phyloP scores from a whole-genome alignment of 164 flowering plant genomes.

The Houttuynia cordata region DNA sequence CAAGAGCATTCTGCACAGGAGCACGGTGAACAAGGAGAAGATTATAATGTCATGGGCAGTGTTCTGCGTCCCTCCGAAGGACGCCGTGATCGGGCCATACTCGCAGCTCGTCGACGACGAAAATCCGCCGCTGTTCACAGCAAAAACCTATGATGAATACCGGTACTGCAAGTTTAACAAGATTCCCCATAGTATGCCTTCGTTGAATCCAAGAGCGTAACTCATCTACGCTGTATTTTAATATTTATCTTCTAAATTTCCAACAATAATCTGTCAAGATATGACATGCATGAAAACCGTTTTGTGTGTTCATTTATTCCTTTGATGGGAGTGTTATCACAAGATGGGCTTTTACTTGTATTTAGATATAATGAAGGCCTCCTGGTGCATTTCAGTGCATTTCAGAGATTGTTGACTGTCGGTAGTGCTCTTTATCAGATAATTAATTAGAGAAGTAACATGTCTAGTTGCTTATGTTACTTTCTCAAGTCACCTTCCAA shows the following conservation, averaged over 20 bases:
- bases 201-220: too few species aligned
- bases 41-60: not conserved
- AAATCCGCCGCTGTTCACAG: not conserved
- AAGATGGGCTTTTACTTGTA: not conserved
- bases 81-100: not conserved
- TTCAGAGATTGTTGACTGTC: not conserved
- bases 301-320: too few species aligned
- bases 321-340: too few species aligned
- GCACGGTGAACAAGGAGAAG: not conserved
- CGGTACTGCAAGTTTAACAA: not conserved
- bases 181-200: too few species aligned
- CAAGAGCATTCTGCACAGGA: conserved; percentile 1
- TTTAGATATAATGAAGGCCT: too few species aligned
- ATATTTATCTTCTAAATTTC: too few species aligned
- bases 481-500: not conserved
- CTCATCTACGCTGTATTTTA: too few species aligned
- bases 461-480: not conserved
- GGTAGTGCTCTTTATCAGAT: not conserved
- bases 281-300: too few species aligned
- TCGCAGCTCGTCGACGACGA: not conserved
- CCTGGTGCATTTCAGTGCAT: too few species aligned
- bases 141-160: not conserved
- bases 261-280: too few species aligned
- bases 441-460: not conserved
- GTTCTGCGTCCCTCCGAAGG: not conserved